A percentile compares a stretch with the other conserved stretches of the same genome.
phyloP scores from a whole-genome alignment of 139 green algal genomes.

The Volvox reticuliferus region DNA sequence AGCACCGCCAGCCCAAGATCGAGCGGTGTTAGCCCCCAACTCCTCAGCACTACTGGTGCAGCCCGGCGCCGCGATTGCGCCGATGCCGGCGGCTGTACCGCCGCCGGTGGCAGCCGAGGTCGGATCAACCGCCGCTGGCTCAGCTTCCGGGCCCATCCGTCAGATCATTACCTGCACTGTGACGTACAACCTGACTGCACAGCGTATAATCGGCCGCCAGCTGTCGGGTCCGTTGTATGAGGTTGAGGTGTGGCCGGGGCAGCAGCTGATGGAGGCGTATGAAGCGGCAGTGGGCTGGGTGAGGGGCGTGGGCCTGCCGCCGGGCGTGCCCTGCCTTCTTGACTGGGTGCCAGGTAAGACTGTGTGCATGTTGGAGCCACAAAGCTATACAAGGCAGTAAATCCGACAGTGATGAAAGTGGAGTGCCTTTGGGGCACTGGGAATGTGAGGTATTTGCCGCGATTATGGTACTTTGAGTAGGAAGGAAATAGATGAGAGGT shows the following conservation, averaged over 20 bases:
- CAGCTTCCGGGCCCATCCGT: not conserved
- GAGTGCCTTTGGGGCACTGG: no score
- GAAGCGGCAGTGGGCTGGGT: slow-evolving; percentile 20
- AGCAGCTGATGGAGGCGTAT: not conserved
- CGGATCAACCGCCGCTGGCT: not conserved
- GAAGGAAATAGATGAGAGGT: no score
- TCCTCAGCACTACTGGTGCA: not conserved
- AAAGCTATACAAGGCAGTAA: not conserved
- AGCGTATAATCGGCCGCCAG: slow-evolving; percentile 40
- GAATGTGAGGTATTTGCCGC: no score
- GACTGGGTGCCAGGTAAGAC: slow-evolving; percentile 32
- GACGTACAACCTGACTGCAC: not conserved
- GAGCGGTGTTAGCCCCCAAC: not conserved
- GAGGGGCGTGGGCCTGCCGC: not conserved
- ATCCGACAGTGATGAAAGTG: not conserved
- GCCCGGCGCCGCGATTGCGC: no score
- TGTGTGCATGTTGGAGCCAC: not conserved
- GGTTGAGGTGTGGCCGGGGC: not conserved
- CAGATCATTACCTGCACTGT: not conserved
- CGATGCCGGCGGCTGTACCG: not conserved
- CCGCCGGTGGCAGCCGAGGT: no score
- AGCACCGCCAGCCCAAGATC: not conserved
- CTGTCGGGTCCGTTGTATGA: slow-evolving; percentile 1
- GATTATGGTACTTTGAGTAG: no score
- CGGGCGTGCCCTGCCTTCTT: slow-evolving; percentile 1